Base-by-base conservation (phyloP, 2,329 filamentous ascomycete species). In the Fusarium fujikuroi region DNA sequence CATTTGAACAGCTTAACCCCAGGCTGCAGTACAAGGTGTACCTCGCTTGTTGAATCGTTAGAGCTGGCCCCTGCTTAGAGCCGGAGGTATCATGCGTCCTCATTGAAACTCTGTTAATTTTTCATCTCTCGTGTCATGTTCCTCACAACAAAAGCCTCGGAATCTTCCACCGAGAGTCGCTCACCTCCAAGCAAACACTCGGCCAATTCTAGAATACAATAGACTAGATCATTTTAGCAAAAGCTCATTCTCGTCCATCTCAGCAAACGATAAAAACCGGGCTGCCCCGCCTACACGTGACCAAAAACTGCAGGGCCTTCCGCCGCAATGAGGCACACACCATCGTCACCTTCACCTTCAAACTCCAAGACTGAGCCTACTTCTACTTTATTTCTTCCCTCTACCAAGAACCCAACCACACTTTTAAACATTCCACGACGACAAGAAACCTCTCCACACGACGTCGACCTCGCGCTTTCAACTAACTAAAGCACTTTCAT, bases 281-380 rank as follows among this genome's bases (percentile, higher is more conserved):
- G 67, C 61, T 78, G 76, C 80, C 80, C 79, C 78, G 76, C 79
- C 69, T 63, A 75, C 81, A 82, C 81, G 81, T 82, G 80, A 82
- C 75, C 68, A 25, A 42, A 30, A 70, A 72, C 61, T 72, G 62
- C 67, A 72, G 69, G 68, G 72, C 70, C 73, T 72, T 73, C 66
- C 60, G 62, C 71, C 58, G 69, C 72, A 66, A 69, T 49, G 73
- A 78, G 77, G 76, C 78, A 71, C 79, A 79, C 72, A 75, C 69
- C 58, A 75, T 80, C 78, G 68, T 75, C 76, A 76, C 75, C 74
- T 72, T 73, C 68, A 74, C 73, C 70, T 73, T 71, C 72, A 75
- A 76, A 77, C 70, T 67, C 47, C 72, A 72, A 76, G 67, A 72
- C 63, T 74, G 77, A 78, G 73, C 76, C 73, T 74, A 74, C 74